A percentile compares a stretch with the other conserved stretches of the same genome.
Conservation (phyloP, 1,284 basidiomycete species). For the Moesziomyces antarcticus region DNA sequence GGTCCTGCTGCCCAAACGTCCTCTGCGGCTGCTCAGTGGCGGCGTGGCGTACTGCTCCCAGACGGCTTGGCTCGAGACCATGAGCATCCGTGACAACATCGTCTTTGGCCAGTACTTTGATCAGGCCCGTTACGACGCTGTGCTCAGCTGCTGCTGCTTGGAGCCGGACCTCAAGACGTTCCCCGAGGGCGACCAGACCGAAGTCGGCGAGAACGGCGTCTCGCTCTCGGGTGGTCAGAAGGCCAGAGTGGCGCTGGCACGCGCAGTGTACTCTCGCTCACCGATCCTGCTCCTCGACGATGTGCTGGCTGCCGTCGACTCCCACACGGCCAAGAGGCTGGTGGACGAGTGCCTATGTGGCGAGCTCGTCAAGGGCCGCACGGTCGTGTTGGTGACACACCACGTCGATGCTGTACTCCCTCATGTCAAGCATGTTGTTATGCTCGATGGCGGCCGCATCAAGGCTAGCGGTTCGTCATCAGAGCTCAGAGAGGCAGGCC, state of each 20-base stretch:
- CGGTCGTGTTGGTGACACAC: slow-evolving; percentile 82
- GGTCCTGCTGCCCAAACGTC: slow-evolving; percentile 28
- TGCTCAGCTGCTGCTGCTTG: slow-evolving; percentile 55
- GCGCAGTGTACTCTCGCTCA: slow-evolving; percentile 59
- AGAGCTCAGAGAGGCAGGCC: slow-evolving; percentile 70
- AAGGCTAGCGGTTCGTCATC: slow-evolving; percentile 68
- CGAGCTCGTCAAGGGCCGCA: slow-evolving; percentile 70
- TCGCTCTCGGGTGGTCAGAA: slow-evolving; percentile 61
- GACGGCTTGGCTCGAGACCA: slow-evolving; percentile 53
- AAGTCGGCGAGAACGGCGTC: slow-evolving; percentile 57
- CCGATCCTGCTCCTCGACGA: slow-evolving; percentile 61
- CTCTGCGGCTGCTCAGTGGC: slow-evolving; percentile 16
- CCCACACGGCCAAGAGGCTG: slow-evolving; percentile 72
- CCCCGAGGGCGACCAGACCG: slow-evolving; percentile 58
- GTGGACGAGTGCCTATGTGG: slow-evolving; percentile 44
- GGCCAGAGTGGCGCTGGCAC: slow-evolving; percentile 57
- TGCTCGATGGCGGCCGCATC: slow-evolving; percentile 48
- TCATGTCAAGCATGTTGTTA: slow-evolving; percentile 38
- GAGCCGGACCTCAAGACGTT: slow-evolving; percentile 48
- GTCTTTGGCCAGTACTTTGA: slow-evolving; percentile 53
- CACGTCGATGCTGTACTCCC: slow-evolving; percentile 51
- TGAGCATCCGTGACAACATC: slow-evolving; percentile 59
- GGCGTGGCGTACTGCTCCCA: slow-evolving; percentile 57
- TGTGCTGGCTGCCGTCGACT: slow-evolving; percentile 73
- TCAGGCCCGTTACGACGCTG: slow-evolving; percentile 46